These are phyloP conservation scores for Capronia coronata DNA, from an alignment of 2,329 filamentous ascomycete genomes.

Conservation along the genomic window DNA sequence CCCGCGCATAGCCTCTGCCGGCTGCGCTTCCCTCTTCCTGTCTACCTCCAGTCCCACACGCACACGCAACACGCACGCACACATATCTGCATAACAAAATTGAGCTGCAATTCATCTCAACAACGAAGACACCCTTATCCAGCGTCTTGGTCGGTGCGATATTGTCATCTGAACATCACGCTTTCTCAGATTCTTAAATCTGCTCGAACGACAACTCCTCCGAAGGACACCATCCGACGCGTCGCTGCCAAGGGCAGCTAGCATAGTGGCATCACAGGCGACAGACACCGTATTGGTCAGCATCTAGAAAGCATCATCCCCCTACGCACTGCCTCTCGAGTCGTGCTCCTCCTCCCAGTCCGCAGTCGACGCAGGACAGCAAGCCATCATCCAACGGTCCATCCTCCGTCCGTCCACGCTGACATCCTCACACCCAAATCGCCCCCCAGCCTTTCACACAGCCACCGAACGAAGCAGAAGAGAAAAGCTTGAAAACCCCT, in stretches of 20 bases:
- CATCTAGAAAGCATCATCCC: not conserved
- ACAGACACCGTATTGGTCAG: slow-evolving; percentile 6
- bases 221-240: not conserved
- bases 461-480: not conserved
- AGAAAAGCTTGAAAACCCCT: not conserved
- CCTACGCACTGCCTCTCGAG: not conserved
- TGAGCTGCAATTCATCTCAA: too few species aligned
- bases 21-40: not conserved
- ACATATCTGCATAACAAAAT: too few species aligned
- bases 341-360: not conserved
- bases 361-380: not conserved
- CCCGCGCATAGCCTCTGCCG: not conserved
- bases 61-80: not conserved
- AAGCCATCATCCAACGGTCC: not conserved
- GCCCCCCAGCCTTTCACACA: not conserved
- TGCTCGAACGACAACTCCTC: not conserved
- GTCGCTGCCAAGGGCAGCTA: not conserved
- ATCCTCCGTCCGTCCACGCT: not conserved
- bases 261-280: too few species aligned
- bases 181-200: not conserved
- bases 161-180: not conserved
- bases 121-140: not conserved
- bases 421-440: not conserved
- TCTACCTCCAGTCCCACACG: not conserved
- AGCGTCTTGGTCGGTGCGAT: not conserved